phyloP scores from a whole-genome alignment of 2,329 filamentous ascomycete species.

The Stemphylium lycopersici region DNA sequence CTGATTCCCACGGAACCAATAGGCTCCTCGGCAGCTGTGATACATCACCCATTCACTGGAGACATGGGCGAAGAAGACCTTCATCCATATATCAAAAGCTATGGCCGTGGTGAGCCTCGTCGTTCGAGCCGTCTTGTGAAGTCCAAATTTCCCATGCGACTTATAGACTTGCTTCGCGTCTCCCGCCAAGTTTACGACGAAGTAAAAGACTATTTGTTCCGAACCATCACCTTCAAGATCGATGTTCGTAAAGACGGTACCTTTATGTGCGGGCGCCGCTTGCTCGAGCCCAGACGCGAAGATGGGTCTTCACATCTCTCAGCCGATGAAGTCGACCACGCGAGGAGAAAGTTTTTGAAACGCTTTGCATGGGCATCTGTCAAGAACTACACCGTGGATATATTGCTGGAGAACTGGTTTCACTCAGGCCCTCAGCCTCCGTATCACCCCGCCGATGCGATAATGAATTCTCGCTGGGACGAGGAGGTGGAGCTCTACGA shows the following conservation, averaged over 20 bases:
- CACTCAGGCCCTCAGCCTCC: background rate
- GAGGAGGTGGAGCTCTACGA: slow-evolving; percentile 48
- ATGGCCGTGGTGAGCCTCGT: background rate
- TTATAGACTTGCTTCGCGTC: slow-evolving; percentile 31
- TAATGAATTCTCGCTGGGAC: slow-evolving; percentile 26
- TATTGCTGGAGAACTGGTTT: slow-evolving; percentile 34
- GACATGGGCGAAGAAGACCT: background rate
- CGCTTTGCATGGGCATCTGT: slow-evolving; percentile 37
- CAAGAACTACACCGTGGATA: slow-evolving; percentile 44
- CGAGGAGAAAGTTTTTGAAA: slow-evolving; percentile 32
- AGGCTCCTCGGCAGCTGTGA: slow-evolving; percentile 28
- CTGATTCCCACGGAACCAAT: slow-evolving; percentile 35
- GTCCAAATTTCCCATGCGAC: slow-evolving; percentile 25
- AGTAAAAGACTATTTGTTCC: slow-evolving; percentile 38
- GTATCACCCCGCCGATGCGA: background rate
- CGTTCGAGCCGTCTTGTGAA: background rate
- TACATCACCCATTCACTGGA: slow-evolving; percentile 1
- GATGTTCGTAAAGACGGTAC: slow-evolving; percentile 41
- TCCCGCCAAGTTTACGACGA: slow-evolving; percentile 37
- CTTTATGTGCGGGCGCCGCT: slow-evolving; percentile 41
- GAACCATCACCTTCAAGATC: slow-evolving; percentile 36
- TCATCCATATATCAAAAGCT: background rate
- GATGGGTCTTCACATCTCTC: slow-evolving; percentile 32
- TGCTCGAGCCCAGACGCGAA: slow-evolving; percentile 36
- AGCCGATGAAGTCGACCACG: slow-evolving; percentile 21